Base-by-base conservation (phyloP, 2,329 filamentous ascomycete genomes). In the Chalaropsis ovoidea region DNA sequence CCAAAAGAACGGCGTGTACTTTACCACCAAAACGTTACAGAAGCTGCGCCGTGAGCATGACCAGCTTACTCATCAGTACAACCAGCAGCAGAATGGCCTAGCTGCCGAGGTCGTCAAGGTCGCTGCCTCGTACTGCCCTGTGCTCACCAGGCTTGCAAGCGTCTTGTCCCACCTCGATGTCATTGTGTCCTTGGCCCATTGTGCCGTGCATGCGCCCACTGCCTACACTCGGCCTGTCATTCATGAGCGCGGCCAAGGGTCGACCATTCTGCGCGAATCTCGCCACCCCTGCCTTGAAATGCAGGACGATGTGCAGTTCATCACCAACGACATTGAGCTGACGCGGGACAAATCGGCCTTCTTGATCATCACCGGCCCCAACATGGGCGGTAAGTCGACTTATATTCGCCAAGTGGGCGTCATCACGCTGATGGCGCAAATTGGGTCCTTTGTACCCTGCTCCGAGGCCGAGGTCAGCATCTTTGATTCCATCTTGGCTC, bases 381-480 rank as follows among this genome's bases (percentile, higher is more conserved):
- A 99, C 76, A 99, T 99, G 94, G 95, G 94, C 70, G 94, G 94
- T 71, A 99, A 99, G 77, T 96, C 90, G 8, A 99, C 93, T 0
- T 99, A 96, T 74, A 99, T 99, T 72, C 88, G 95, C 19, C 94
- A 97, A 74, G 95, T 96, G 24, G 94, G 93, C 41, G 94, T 96
- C 64, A 94, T 99, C 68, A 93, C 94, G 0, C 82, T 99, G 43
- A 95, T 99, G 91, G 94, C 94, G 0, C 94, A 99, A 74, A 86
- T 95, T 22, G 94, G 94, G 65, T 96, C 91, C 75, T 99, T 97
- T 72, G 95, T 99, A 0, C 94, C 94, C 0, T 96, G 92, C 72
- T 79, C 86, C 2, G 86, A 90, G 73, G 94, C 95, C 15, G 92
- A 97, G 75, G 78, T 99, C 56, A 95, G 90, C 17, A 91, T 99